These are phyloP conservation scores for Talaromyces piceae DNA, from an alignment of 2,329 filamentous ascomycete genomes.

Conservation along the genomic window DNA sequence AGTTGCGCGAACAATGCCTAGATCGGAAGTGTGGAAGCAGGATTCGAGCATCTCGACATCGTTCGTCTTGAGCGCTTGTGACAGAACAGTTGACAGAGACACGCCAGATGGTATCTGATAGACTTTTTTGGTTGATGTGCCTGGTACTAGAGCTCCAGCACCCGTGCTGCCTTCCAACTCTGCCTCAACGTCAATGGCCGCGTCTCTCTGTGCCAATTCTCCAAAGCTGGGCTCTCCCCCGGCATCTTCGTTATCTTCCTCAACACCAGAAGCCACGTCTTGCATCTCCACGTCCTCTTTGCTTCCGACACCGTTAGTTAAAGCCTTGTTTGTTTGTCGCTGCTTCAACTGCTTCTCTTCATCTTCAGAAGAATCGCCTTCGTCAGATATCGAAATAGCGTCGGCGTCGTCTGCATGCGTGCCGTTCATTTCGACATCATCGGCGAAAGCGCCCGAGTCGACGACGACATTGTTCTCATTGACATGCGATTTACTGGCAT, in stretches of 20 bases:
- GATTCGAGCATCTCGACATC: constrained; percentile 85
- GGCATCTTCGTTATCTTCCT: constrained; percentile 33
- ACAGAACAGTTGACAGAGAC: constrained; percentile 84
- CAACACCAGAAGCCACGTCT: constrained; percentile 16
- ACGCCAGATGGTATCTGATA: constrained; percentile 59
- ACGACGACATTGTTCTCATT: constrained; percentile 53
- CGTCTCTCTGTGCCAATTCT: constrained; percentile 66
- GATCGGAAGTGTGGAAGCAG: constrained; percentile 74
- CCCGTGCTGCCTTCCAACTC: constrained; percentile 40
- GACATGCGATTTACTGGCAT: constrained; percentile 44
- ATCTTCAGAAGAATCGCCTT: constrained; percentile 22
- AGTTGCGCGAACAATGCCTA: constrained; percentile 72
- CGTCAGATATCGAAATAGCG: constrained; percentile 19
- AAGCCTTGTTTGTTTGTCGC: constrained; percentile 18
- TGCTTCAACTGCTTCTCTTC: constrained; percentile 9
- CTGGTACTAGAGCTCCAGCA: constrained; percentile 39
- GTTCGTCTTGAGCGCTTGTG: constrained; percentile 87
- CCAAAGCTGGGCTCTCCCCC: constrained; percentile 67
- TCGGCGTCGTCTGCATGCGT: constrained; percentile 17
- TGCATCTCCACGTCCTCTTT: constrained; percentile 33
- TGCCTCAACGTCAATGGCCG: constrained; percentile 64
- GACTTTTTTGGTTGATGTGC: constrained; percentile 26
- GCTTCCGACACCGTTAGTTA: constrained; percentile 1
- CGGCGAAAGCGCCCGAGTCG: constrained; percentile 40
- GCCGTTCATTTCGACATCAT: constrained; percentile 30